Evolutionary conservation across 1,284 basidiomycete species (phyloP), one percentile per base, ranked within the genome.

Genomic region (Ganoderma resinaceum): DNA sequence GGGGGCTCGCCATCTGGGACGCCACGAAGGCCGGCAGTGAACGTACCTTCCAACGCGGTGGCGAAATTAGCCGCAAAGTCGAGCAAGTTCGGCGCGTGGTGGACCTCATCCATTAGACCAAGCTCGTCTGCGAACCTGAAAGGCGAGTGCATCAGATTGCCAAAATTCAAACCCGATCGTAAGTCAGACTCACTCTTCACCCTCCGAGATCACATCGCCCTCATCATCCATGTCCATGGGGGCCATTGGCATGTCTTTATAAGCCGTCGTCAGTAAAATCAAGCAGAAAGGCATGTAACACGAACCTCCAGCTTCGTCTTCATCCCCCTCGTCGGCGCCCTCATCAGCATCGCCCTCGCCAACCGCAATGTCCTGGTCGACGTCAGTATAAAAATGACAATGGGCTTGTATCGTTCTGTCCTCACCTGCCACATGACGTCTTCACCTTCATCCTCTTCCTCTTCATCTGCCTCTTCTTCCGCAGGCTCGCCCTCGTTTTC

Each of bases 391-490:
- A 29, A 40, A 43, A 26, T 20, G 5, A 26, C 3, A 26, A 12
- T 4, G 18, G n/a, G 2, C 11, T 49, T 14, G 11, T 11, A 14
- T 11, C 7, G n/a, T 23, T 29, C 29, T 11, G 3, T 18, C 78
- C 86, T 53, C 76, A 94, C 92, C 87, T 92, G 89, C 92, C 92
- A 94, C 76, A 91, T 85, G 72, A 90, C 90, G 40, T 85, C 82
- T 26, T 81, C 82, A n/a, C 81, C 82, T 23, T 83, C 85, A 35
- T 85, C 85, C 42, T 79, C 81, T 14, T 81, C 83, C 65, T 86
- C 86, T 33, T 83, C 81, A 7, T 80, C 80, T 2, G 72, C 80
- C 8, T 82, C 83, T 42, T 85, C 86, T 29, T 86, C 85, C 31
- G 85, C 84, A 37, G 85, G 80, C 67, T 83, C 86, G 46, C 85